Conservation (phyloP, 805 yeast genomes). For the Blastobotrys peoriensis region DNA sequence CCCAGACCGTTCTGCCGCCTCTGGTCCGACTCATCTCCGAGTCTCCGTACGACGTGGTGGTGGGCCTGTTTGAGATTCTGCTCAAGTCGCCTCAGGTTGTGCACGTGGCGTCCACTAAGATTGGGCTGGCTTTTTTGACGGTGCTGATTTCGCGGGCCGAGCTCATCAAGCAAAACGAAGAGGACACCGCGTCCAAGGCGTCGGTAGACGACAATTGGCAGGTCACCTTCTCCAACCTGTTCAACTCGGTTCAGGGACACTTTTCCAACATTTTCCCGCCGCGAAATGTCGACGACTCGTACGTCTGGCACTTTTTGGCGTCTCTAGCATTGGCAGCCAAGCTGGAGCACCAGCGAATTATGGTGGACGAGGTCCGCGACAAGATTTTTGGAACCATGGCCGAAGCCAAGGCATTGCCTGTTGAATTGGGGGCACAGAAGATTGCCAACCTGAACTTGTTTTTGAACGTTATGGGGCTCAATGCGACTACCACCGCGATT, state of each 20-base stretch:
- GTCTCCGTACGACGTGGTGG: slow-evolving; percentile 70
- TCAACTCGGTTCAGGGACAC: slow-evolving; percentile 72
- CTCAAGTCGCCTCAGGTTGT: slow-evolving; percentile 66
- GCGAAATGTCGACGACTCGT: slow-evolving; percentile 55
- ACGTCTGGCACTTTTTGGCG: slow-evolving; percentile 96
- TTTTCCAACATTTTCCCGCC: slow-evolving; percentile 80
- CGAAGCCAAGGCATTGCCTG: slow-evolving; percentile 53
- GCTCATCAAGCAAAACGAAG: slow-evolving; percentile 77
- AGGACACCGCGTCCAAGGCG: slow-evolving; percentile 32
- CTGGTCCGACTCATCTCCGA: slow-evolving; percentile 80
- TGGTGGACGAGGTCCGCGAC: slow-evolving; percentile 90
- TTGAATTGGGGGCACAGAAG: slow-evolving; percentile 51
- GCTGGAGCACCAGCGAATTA: slow-evolving; percentile 79
- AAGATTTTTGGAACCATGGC: slow-evolving; percentile 85
- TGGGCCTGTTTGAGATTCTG: slow-evolving; percentile 64
- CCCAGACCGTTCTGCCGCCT: slow-evolving; percentile 73
- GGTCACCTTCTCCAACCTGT: slow-evolving; percentile 71
- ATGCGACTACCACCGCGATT: slow-evolving; percentile 85
- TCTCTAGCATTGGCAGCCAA: slow-evolving; percentile 88
- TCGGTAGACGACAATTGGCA: slow-evolving; percentile 59
- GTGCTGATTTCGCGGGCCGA: slow-evolving; percentile 91
- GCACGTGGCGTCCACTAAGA: slow-evolving; percentile 48
- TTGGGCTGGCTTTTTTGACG: slow-evolving; percentile 82
- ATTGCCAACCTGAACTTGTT: slow-evolving; percentile 80
- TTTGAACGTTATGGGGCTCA: slow-evolving; percentile 92